Percentiles rank a stretch among this genome's conserved stretches.
These are phyloP conservation scores for Debaryomyces coudertii DNA, from an alignment of 1,139 yeast species.

Conservation along the genomic window DNA sequence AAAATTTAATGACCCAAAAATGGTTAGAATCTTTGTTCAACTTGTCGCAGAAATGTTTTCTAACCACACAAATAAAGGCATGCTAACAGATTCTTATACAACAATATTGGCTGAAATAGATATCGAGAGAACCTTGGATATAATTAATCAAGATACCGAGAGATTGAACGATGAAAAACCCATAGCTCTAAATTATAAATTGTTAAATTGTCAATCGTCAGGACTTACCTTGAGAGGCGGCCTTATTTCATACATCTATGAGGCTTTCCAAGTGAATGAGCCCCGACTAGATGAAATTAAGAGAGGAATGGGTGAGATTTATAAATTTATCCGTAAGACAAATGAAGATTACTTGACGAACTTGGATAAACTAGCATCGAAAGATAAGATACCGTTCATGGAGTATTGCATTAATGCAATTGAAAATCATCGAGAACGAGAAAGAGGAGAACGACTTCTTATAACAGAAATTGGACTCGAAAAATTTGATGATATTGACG, in stretches of 20 bases:
- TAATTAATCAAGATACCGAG: not conserved
- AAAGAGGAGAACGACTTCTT: too few relatives aligned
- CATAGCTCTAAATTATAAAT: not conserved
- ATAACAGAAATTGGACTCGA: too few relatives aligned
- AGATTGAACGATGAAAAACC: not conserved
- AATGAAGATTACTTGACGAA: too few relatives aligned
- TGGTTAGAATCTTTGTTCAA: not conserved
- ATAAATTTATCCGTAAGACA: too few relatives aligned
- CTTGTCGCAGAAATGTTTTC: constrained; percentile 1
- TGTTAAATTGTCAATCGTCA: not conserved
- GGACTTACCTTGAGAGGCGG: not conserved
- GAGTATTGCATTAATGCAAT: too few relatives aligned
- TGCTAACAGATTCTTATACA: not conserved
- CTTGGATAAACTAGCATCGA: too few relatives aligned
- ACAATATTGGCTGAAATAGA: not conserved
- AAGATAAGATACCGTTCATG: too few relatives aligned
- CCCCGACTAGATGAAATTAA: too few relatives aligned
- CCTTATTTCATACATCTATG: not conserved
- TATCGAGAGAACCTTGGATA: not conserved
- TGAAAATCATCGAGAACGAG: too few relatives aligned
- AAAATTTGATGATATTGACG: too few relatives aligned
- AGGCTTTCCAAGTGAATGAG: not conserved
- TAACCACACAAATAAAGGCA: not conserved
- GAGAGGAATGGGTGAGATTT: too few relatives aligned
- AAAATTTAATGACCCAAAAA: not conserved